Percentiles rank a stretch among this genome's conserved stretches.
Evolutionary conservation across 495 filamentous ascomycete genomes (phyloP).

Genomic region (Endocarpon pusillum): DNA sequence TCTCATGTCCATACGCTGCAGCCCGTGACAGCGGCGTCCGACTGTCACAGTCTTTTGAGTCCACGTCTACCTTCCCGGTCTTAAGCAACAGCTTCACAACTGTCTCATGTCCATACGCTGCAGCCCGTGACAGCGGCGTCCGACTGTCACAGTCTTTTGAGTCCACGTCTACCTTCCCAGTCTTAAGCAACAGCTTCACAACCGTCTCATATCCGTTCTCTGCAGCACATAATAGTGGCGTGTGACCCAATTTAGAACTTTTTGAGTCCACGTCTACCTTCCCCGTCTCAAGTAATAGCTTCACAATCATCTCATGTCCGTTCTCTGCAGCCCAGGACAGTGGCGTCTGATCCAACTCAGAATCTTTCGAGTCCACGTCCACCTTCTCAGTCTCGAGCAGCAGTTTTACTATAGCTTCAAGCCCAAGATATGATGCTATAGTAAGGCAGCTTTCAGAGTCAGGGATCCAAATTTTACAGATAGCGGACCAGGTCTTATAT

Average conservation of each 20-base stretch:
- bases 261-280: too few relatives aligned
- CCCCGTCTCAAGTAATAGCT: constrained; percentile 9
- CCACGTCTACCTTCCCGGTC: constrained; percentile 5
- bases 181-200: constrained; percentile 11
- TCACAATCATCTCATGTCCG: constrained; percentile 12
- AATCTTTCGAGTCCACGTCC: constrained; percentile 11
- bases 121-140: constrained; percentile 5
- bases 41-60: constrained; percentile 7
- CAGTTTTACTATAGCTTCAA: constrained; percentile 8
- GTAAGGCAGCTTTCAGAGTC: constrained; percentile 6
- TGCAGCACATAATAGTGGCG: constrained; percentile 5
- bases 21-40: constrained; percentile 5
- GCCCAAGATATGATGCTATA: constrained; percentile 10
- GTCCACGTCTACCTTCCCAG: constrained; percentile 6
- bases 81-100: constrained; percentile 12
- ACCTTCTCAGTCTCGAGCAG: constrained; percentile 7
- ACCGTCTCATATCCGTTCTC: constrained; percentile 7
- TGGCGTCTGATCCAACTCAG: constrained; percentile 8
- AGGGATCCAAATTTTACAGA: constrained; percentile 9
- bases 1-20: constrained; percentile 8
- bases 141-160: constrained; percentile 5
- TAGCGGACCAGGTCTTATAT: constrained; percentile 3
- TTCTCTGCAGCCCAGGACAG: constrained; percentile 11
- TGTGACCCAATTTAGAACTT: constrained; percentile 1
- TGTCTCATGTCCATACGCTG: constrained; percentile 8